phyloP scores from a whole-genome alignment of 2,329 filamentous ascomycete genomes.

The Trichoderma sp. region DNA sequence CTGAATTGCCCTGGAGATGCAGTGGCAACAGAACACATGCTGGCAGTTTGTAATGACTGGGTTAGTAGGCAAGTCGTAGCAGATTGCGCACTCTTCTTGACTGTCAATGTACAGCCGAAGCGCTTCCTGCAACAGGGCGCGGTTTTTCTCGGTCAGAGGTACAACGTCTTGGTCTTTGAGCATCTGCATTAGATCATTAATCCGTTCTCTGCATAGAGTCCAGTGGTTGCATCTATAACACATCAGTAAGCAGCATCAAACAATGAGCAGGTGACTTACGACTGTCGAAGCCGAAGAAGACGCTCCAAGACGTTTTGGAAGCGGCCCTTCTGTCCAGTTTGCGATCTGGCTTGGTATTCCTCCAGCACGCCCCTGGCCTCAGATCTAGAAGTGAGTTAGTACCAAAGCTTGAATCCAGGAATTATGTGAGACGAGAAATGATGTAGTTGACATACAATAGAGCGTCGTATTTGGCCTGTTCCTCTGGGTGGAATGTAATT shows the following conservation, averaged over 20 bases:
- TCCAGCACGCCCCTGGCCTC: constrained; percentile 73
- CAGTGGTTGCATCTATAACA: constrained; percentile 72
- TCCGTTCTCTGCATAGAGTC: constrained; percentile 72
- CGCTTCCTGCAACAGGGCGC: constrained; percentile 68
- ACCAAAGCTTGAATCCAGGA: accelerated
- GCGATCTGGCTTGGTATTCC: constrained; percentile 52
- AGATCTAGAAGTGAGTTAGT: constrained; percentile 41
- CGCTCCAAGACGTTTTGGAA: constrained; percentile 79
- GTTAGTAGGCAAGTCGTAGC: constrained; percentile 67
- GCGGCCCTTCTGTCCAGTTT: constrained; percentile 46
- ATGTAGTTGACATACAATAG: constrained; percentile 53
- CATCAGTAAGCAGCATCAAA: background rate
- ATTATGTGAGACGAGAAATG: background rate
- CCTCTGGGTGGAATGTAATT: constrained; percentile 69
- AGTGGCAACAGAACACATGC: constrained; percentile 72
- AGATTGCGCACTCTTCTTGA: constrained; percentile 81
- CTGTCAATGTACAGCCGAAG: constrained; percentile 74
- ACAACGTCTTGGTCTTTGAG: constrained; percentile 68
- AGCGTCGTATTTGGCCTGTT: constrained; percentile 74
- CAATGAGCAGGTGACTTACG: constrained; percentile 38
- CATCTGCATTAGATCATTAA: constrained; percentile 68
- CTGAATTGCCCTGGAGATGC: constrained; percentile 72
- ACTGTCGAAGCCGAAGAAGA: constrained; percentile 77
- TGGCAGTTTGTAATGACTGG: constrained; percentile 85
- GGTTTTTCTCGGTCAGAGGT: constrained; percentile 69